phyloP scores from a whole-genome alignment of 1,139 yeast species.

The Kurtzmaniella quercitrusa region DNA sequence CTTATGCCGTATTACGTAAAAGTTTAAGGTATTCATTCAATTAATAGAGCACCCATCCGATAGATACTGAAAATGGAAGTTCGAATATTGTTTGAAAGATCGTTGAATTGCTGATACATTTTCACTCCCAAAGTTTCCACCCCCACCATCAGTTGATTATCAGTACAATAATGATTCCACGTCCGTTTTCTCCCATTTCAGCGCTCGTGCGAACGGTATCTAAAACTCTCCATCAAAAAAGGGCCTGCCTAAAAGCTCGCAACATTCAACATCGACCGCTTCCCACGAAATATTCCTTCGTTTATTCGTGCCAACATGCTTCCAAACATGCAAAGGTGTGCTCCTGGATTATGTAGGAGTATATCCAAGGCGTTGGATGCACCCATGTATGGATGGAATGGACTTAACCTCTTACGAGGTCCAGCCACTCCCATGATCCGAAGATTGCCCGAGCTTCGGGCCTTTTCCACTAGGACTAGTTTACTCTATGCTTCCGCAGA shows the following conservation, averaged over 20 bases:
- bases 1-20: too few relatives aligned
- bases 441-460: not conserved
- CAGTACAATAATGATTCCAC: too few relatives aligned
- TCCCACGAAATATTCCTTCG: not conserved
- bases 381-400: not conserved
- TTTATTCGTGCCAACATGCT: not conserved
- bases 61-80: too few relatives aligned
- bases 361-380: not conserved
- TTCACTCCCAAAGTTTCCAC: too few relatives aligned
- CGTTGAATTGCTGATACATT: too few relatives aligned
- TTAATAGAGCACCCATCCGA: too few relatives aligned
- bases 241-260: not conserved
- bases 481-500: not conserved
- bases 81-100: too few relatives aligned
- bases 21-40: too few relatives aligned
- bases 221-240: too few relatives aligned
- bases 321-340: slow-evolving; percentile 1
- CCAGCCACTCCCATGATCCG: not conserved
- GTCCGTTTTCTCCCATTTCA: too few relatives aligned
- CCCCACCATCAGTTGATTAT: too few relatives aligned
- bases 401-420: not conserved
- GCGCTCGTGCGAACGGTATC: too few relatives aligned
- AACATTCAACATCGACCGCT: not conserved
- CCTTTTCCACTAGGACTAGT: not conserved
- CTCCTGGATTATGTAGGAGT: not conserved